phyloP scores from a whole-genome alignment of 371 early-diverging fungal genomes.

The Mortierella sp. region DNA sequence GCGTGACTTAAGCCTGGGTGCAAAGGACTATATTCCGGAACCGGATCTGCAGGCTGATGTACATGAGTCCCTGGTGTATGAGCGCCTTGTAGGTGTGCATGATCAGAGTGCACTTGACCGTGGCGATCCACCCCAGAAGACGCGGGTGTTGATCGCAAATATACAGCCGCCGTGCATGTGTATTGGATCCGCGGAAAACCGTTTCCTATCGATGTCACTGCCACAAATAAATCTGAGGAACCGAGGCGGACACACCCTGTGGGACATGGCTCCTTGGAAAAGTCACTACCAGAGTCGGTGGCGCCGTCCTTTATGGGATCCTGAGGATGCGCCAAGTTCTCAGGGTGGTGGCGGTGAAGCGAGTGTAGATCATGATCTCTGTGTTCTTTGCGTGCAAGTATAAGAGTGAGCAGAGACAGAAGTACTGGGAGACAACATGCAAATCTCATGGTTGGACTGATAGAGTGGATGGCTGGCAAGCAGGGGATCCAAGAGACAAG shows the following conservation, averaged over 20 bases:
- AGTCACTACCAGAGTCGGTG: too few species aligned
- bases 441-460: too few species aligned
- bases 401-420: too few species aligned
- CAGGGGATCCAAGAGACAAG: too few species aligned
- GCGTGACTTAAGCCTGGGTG: neutral
- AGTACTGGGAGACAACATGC: too few species aligned
- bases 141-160: conserved; percentile 9
- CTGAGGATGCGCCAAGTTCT: too few species aligned
- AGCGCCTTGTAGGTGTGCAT: too few species aligned
- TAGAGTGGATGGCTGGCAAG: too few species aligned
- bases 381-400: too few species aligned
- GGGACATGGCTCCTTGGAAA: conserved; percentile 17
- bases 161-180: conserved; percentile 25
- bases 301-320: too few species aligned
- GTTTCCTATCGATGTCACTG: conserved; percentile 37
- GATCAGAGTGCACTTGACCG: neutral
- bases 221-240: conserved; percentile 24
- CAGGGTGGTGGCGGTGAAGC: too few species aligned
- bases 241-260: conserved; percentile 24
- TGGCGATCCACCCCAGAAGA: neutral
- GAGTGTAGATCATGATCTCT: too few species aligned
- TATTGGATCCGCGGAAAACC: conserved; percentile 38
- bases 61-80: neutral
- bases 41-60: conserved; percentile 31
- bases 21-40: conserved; percentile 18